Conservation (phyloP, 2,329 filamentous ascomycete species). For the Trichoderma oligosporum region DNA sequence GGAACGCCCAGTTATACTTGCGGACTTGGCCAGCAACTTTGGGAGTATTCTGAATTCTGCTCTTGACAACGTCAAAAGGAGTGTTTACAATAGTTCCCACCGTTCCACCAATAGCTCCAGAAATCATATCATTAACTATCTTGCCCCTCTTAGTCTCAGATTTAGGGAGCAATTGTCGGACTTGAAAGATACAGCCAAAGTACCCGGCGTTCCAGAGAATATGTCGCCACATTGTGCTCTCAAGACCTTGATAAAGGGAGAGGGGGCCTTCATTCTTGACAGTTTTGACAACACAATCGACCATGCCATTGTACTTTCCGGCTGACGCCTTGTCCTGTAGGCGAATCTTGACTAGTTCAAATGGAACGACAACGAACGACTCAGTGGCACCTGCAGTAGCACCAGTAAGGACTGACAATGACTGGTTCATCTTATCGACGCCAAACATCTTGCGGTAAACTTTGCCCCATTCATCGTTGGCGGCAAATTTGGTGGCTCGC, state of each 20-base stretch:
- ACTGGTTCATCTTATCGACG: constrained; percentile 82
- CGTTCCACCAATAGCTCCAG: constrained; percentile 84
- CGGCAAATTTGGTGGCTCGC: constrained; percentile 96
- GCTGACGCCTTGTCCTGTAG: constrained; percentile 93
- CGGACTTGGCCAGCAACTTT: constrained; percentile 75
- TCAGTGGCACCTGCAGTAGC: constrained; percentile 94
- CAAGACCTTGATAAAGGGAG: constrained; percentile 92
- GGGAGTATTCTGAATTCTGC: constrained; percentile 89
- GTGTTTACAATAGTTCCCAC: constrained; percentile 89
- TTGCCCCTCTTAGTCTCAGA: constrained; percentile 76
- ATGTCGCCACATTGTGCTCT: constrained; percentile 96
- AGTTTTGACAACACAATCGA: constrained; percentile 78
- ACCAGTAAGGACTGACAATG: constrained; percentile 86
- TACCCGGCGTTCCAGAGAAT: constrained; percentile 87
- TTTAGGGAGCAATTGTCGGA: constrained; percentile 76
- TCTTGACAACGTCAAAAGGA: constrained; percentile 96
- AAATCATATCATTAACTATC: constrained; percentile 82
- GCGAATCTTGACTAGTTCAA: constrained; percentile 97
- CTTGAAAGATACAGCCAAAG: constrained; percentile 98
- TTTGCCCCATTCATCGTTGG: constrained; percentile 97
- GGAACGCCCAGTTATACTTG: constrained; percentile 99
- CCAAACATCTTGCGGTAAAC: constrained; percentile 88
- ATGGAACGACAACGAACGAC: constrained; percentile 94
- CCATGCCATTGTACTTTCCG: constrained; percentile 77
- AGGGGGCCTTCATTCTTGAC: constrained; percentile 77